phyloP scores from a whole-genome alignment of 83 land plant species.

The Picea engelmannii region DNA sequence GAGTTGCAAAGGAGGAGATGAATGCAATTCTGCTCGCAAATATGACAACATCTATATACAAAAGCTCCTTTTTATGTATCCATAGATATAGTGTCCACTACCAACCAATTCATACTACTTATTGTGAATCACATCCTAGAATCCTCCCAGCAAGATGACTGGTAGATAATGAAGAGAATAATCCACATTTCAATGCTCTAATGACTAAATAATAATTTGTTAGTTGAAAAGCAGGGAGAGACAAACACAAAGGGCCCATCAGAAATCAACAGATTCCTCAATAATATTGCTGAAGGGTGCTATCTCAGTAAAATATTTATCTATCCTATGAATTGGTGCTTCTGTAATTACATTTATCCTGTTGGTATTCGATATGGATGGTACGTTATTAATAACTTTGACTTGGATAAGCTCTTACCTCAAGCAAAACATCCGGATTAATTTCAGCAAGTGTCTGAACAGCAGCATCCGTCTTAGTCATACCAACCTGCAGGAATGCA shows the following conservation, averaged over 20 bases:
- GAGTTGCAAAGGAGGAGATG: too few relatives aligned
- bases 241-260: not conserved
- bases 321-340: not conserved
- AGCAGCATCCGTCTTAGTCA: slow-evolving; percentile 99
- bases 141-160: not conserved
- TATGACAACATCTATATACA: too few relatives aligned
- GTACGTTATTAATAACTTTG: not conserved
- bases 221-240: not conserved
- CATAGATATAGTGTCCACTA: not conserved
- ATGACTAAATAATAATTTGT: not conserved
- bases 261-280: not conserved
- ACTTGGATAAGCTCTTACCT: slow-evolving; percentile 41
- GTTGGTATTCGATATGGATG: not conserved
- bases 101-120: not conserved
- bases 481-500: slow-evolving; percentile 71
- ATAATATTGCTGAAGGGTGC: not conserved
- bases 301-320: not conserved
- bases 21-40: too few relatives aligned
- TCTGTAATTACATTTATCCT: not conserved
- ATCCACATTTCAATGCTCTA: not conserved
- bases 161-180: not conserved
- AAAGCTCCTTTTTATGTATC: too few relatives aligned
- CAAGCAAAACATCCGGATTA: slow-evolving; percentile 96
- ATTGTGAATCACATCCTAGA: not conserved
- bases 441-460: slow-evolving; percentile 87